Percentiles rank a stretch among this genome's conserved stretches.
These are phyloP conservation scores for Straminergon stramineum DNA, from an alignment of 225 moss, liverwort and hornwort species.

Conservation along the genomic window DNA sequence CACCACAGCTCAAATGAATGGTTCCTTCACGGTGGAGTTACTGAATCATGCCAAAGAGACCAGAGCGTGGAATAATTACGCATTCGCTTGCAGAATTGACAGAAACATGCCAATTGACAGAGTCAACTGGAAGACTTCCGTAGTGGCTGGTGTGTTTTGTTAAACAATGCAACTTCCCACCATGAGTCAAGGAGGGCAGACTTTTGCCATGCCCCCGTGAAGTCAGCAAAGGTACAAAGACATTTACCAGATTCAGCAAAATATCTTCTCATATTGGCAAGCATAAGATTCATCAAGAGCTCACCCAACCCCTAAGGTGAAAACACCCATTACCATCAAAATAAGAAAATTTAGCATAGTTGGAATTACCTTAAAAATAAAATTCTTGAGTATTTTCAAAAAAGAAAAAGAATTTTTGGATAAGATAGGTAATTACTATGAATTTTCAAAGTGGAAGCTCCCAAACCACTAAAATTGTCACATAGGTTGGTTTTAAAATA, in stretches of 20 bases:
- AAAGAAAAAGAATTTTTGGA: accelerated
- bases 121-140: neutral
- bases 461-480: neutral
- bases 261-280: neutral
- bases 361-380: neutral
- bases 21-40: neutral
- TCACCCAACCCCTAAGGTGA: neutral
- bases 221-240: neutral
- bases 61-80: too few species aligned
- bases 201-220: neutral
- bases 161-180: too few species aligned
- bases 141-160: neutral
- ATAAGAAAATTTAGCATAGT: neutral
- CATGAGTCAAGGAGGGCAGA: neutral
- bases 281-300: neutral
- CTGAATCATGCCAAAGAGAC: neutral
- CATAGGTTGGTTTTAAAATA: too few species aligned
- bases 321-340: neutral
- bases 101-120: neutral
- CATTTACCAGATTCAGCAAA: neutral
- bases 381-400: too few species aligned
- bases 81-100: neutral
- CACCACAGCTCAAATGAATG: neutral
- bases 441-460: neutral
- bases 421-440: neutral